Conservation (phyloP, 208 protist genomes). For the Trypanosoma cruzi region DNA sequence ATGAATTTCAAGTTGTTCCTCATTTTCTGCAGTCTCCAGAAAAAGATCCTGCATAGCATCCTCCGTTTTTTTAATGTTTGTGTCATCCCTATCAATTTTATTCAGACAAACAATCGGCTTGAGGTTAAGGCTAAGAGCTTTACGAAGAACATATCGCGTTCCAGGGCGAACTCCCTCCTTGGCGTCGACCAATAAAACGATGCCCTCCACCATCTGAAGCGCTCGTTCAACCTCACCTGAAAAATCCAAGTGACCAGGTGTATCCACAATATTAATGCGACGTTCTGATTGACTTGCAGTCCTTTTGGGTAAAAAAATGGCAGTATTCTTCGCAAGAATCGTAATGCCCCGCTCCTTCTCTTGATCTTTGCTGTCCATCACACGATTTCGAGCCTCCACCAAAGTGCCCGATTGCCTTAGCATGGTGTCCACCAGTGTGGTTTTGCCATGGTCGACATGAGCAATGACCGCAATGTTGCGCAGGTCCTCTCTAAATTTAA, state of each 20-base stretch:
- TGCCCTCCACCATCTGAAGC: conserved; percentile 97
- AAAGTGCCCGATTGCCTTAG: conserved; percentile 91
- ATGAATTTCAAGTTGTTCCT: conserved; percentile 95
- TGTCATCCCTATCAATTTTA: conserved; percentile 96
- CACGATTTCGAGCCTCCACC: conserved; percentile 85
- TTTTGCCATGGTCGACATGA: conserved; percentile 98
- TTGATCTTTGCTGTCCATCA: conserved; percentile 97
- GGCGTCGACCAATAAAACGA: conserved; percentile 95
- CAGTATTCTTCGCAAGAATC: conserved; percentile 97
- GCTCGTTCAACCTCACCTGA: conserved; percentile 98
- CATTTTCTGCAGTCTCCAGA: conserved; percentile 91
- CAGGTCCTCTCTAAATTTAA: conserved; percentile 76
- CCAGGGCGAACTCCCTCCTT: conserved; percentile 97
- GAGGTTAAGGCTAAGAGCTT: conserved; percentile 94
- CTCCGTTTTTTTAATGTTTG: conserved; percentile 91
- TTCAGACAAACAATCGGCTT: conserved; percentile 97
- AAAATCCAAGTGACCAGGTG: conserved; percentile 98
- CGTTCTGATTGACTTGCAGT: conserved; percentile 27
- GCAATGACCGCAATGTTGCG: conserved; percentile 97
- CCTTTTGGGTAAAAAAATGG: conserved; percentile 71
- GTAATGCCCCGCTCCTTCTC: conserved; percentile 98
- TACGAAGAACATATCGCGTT: conserved; percentile 98
- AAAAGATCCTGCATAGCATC: conserved; percentile 97
- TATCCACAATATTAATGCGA: conserved; percentile 98
- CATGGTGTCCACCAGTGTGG: conserved; percentile 96